Base-by-base conservation (phyloP, 495 filamentous ascomycete species). In the Hyaloscypha finlandica region DNA sequence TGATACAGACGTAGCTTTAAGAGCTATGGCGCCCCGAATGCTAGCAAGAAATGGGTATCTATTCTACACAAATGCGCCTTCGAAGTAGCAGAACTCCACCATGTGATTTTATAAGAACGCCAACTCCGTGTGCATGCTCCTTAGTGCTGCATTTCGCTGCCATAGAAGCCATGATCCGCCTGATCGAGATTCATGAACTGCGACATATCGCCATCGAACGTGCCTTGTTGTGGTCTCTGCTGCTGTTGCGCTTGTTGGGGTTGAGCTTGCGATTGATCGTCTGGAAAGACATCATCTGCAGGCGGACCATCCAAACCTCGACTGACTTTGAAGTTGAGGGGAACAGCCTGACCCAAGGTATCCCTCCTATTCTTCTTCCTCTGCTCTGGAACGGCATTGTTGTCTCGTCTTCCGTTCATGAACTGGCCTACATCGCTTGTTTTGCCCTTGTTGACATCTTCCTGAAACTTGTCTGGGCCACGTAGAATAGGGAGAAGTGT, bases 401-500 rank as follows among this genome's bases (percentile, higher is more conserved):
- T 68, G 30, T 75, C 75, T 65, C 68, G 37, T 20, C 83, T 68
- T 5, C 74, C 73, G 66, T 86, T 86, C 79, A 86, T 84, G 76
- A 76, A 81, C 1, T 75, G 56, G n/a, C 81, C 76, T 9, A 75
- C 76, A 58, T 85, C 82, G 8, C 57, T 66, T 20, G 81, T 75
- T 25, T 79, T 75, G 37, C 80, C 80, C 25, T 71, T 72, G 8
- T 73, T 68, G 6, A 81, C 63, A 32, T 77, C 73, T 6, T 75
- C 61, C 2, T 75, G 64, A 73, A 80, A 86, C 8, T 74, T 70
- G 0, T 67, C 69, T 9, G 53, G 62, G 20, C 75, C 77, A 30
- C 79, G 77, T 4, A 87, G 70, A 61, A 83, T 80, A 0, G 83
- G 83, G 9, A 85, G 78, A 4, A 88, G 71, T 4, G 83, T 68